phyloP scores from a whole-genome alignment of 176 grass and related monocot genomes.

The Oryza nivara region DNA sequence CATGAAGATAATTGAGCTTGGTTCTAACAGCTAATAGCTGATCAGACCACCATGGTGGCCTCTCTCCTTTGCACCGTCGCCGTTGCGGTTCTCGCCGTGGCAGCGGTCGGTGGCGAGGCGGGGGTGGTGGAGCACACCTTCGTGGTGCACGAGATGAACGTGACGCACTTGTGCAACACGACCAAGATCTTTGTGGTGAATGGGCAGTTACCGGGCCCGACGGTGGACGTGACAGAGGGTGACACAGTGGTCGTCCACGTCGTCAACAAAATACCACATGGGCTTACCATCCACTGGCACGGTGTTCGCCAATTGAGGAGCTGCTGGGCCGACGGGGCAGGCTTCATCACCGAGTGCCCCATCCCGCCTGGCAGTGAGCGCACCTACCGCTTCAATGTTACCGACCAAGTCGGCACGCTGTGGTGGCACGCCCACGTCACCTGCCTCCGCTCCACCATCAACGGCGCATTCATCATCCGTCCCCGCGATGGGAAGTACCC shows the following conservation, averaged over 20 bases:
- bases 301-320: conserved; percentile 24
- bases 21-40: not conserved
- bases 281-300: conserved; percentile 46
- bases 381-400: conserved; percentile 45
- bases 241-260: conserved; percentile 45
- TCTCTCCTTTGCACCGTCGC: not conserved
- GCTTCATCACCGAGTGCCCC: conserved; percentile 46
- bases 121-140: conserved; percentile 35
- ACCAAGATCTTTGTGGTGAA: conserved; percentile 43
- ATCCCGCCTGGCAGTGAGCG: conserved; percentile 10
- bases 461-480: conserved; percentile 37
- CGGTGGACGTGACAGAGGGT: conserved; percentile 17
- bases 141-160: conserved; percentile 38
- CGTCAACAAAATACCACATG: not conserved
- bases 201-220: conserved; percentile 36
- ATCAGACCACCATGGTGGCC: not conserved
- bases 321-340: conserved; percentile 49
- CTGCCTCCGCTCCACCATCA: conserved; percentile 32
- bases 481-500: conserved; percentile 31
- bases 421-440: conserved; percentile 59
- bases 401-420: conserved; percentile 38
- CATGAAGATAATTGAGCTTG: not conserved
- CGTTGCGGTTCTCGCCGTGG: not conserved
- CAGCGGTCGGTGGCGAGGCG: not conserved
- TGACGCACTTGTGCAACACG: conserved; percentile 37